Conservation (phyloP, 306 rosid species). For the Pterocarpus macrocarpus region DNA sequence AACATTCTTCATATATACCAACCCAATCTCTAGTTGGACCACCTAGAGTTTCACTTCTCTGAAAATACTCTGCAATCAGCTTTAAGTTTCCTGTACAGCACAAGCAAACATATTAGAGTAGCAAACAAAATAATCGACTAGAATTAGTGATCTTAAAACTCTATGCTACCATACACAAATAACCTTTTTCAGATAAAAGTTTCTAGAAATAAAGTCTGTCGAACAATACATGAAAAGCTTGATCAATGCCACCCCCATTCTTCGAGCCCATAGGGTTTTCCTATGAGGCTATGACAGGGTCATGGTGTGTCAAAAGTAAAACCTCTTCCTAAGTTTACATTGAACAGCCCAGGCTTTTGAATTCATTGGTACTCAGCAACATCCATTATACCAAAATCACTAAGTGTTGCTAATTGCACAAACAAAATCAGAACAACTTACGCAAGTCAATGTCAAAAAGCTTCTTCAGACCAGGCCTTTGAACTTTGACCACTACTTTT, state of each 20-base stretch:
- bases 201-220: neutral
- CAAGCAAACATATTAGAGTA: slow-evolving; percentile 32
- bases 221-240: neutral
- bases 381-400: no score
- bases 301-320: no score
- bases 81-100: slow-evolving; percentile 71
- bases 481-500: slow-evolving; percentile 89
- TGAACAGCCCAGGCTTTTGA: no score
- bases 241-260: no score
- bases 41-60: slow-evolving; percentile 81
- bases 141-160: slow-evolving; percentile 12
- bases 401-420: neutral
- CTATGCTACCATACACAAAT: neutral
- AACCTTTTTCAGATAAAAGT: slow-evolving; percentile 4
- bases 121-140: slow-evolving; percentile 1
- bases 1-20: slow-evolving; percentile 89
- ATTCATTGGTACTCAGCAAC: no score
- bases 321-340: no score
- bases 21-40: slow-evolving; percentile 86
- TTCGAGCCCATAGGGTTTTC: no score
- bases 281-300: no score
- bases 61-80: slow-evolving; percentile 91
- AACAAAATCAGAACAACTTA: slow-evolving; percentile 58
- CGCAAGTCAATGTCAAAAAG: slow-evolving; percentile 96
- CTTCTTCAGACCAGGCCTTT: slow-evolving; percentile 95